phyloP scores from a whole-genome alignment of 371 early-diverging fungal species.

The Blyttiomyces sp. region DNA sequence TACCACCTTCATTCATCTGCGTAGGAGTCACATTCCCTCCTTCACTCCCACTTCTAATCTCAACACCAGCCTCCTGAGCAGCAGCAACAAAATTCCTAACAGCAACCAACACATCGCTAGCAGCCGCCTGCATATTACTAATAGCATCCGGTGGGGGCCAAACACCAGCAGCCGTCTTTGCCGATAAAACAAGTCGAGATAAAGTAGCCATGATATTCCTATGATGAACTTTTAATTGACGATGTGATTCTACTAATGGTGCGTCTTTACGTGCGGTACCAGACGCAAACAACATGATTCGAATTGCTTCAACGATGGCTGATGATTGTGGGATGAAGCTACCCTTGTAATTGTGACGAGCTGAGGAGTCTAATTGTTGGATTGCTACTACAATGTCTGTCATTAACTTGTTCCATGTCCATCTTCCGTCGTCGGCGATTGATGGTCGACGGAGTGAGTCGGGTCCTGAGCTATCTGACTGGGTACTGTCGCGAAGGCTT shows the following conservation, averaged over 20 bases:
- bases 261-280: conserved; percentile 36
- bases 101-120: conserved; percentile 64
- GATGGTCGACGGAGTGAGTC: conserved; percentile 6
- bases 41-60: conserved; percentile 9
- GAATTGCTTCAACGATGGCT: conserved; percentile 76
- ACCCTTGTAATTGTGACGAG: conserved; percentile 47
- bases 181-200: conserved; percentile 76
- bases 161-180: conserved; percentile 76
- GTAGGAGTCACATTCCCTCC: background rate
- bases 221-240: conserved; percentile 51
- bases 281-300: conserved; percentile 59
- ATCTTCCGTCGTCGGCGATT: conserved; percentile 4
- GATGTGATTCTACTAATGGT: conserved; percentile 42
- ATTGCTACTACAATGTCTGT: conserved; percentile 62
- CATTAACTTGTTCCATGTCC: conserved; percentile 63
- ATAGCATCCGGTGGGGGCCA: conserved; percentile 68
- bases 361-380: conserved; percentile 54
- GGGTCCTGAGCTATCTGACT: too few species aligned
- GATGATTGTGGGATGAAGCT: conserved; percentile 29
- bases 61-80: conserved; percentile 69
- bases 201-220: conserved; percentile 75
- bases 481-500: too few species aligned
- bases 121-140: conserved; percentile 47
- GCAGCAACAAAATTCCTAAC: conserved; percentile 73
- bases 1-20: background rate